Percentiles rank a stretch among this genome's conserved stretches.
Conservation (phyloP, 1,284 basidiomycete species). For the Ustilago nuda region DNA sequence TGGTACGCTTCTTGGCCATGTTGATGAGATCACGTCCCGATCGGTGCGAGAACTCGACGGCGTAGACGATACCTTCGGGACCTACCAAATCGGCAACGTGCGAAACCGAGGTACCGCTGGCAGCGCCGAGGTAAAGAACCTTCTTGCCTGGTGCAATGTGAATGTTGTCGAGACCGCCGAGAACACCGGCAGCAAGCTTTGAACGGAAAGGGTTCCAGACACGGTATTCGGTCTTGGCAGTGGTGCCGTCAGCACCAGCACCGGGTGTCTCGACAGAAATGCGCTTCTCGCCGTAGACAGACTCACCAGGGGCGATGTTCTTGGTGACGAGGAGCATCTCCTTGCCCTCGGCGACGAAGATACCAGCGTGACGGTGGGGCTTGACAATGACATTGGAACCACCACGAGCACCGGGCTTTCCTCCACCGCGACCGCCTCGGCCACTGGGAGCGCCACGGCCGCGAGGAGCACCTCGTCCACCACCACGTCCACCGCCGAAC, state of each 20-base stretch:
- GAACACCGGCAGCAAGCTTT: slow-evolving; percentile 95
- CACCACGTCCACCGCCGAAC: slow-evolving; percentile 48
- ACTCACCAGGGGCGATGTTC: slow-evolving; percentile 96
- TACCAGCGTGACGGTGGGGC: slow-evolving; percentile 92
- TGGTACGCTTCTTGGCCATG: slow-evolving; percentile 99
- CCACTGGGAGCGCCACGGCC: slow-evolving; percentile 62
- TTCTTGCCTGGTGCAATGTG: slow-evolving; percentile 94
- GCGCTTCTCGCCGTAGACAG: slow-evolving; percentile 95
- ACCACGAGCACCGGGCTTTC: slow-evolving; percentile 71
- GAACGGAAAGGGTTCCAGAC: slow-evolving; percentile 99
- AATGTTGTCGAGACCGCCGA: slow-evolving; percentile 94
- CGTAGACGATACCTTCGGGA: slow-evolving; percentile 95
- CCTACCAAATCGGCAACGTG: slow-evolving; percentile 99
- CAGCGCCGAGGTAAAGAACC: slow-evolving; percentile 97
- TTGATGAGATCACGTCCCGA: slow-evolving; percentile 97
- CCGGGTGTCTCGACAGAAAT: slow-evolving; percentile 74
- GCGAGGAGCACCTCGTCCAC: slow-evolving; percentile 46
- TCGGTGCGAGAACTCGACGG: slow-evolving; percentile 96
- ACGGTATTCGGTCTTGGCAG: slow-evolving; percentile 89
- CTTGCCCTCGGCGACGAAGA: slow-evolving; percentile 76
- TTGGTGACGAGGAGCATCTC: slow-evolving; percentile 97
- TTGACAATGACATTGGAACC: slow-evolving; percentile 85
- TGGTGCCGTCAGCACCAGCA: slow-evolving; percentile 75
- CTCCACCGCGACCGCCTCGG: slow-evolving; percentile 63
- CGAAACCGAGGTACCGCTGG: slow-evolving; percentile 93